Evolutionary conservation across 345 rosid species (phyloP).

Genomic region (Murraya paniculata): DNA sequence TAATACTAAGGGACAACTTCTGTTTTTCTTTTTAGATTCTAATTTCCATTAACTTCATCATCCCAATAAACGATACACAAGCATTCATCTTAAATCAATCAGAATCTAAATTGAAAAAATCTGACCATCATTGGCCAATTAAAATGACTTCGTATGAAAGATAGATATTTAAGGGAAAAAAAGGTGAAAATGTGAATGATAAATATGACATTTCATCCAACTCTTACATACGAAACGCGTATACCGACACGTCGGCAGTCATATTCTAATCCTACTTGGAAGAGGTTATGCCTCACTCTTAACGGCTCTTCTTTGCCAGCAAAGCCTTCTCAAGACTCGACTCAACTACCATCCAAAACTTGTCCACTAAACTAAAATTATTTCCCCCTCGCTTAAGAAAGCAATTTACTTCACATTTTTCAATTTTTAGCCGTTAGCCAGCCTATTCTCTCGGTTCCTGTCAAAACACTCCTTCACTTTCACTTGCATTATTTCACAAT

Average conservation of each 20-base stretch:
- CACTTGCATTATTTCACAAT: background rate
- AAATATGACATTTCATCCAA: too few species aligned
- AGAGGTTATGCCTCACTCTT: background rate
- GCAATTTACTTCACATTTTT: background rate
- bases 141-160: too few species aligned
- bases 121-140: too few species aligned
- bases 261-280: slow-evolving; percentile 19
- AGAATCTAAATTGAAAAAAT: too few species aligned
- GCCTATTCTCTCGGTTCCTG: slow-evolving; percentile 33
- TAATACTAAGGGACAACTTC: background rate
- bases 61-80: too few species aligned
- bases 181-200: too few species aligned
- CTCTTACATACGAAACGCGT: too few species aligned
- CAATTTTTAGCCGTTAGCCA: slow-evolving; percentile 36
- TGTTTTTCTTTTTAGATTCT: too few species aligned
- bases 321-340: background rate
- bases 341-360: background rate
- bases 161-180: too few species aligned
- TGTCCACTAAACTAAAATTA: background rate
- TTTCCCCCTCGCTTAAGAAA: slow-evolving; percentile 18
- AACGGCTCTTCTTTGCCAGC: slow-evolving; percentile 21
- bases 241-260: slow-evolving; percentile 5
- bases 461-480: slow-evolving; percentile 20
- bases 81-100: too few species aligned
- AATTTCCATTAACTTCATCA: too few species aligned